Percentiles rank a stretch among this genome's conserved stretches.
phyloP scores from a whole-genome alignment of 805 yeast genomes.

The Saccharomycopsis fodiens region DNA sequence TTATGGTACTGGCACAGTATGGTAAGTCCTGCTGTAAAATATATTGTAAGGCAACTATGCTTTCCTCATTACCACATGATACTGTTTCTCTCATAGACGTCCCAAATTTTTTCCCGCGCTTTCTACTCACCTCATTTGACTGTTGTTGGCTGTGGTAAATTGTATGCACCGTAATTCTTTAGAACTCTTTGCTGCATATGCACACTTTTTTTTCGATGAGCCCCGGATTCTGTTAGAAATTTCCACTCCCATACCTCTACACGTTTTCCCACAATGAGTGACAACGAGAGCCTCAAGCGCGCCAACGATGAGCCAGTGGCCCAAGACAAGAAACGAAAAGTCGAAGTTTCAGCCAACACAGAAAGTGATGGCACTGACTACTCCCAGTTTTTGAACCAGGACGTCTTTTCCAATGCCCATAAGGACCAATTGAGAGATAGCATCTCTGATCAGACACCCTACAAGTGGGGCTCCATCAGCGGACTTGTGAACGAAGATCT shows the following conservation, averaged over 20 bases:
- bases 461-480: constrained; percentile 80
- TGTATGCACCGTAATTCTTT: too few relatives aligned
- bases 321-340: neutral
- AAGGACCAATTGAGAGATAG: constrained; percentile 32
- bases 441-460: constrained; percentile 62
- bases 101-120: too few relatives aligned
- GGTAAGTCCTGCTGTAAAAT: too few relatives aligned
- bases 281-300: neutral
- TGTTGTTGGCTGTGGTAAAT: too few relatives aligned
- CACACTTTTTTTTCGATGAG: too few relatives aligned
- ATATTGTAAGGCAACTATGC: too few relatives aligned
- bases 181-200: too few relatives aligned
- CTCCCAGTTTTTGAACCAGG: constrained; percentile 19
- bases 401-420: constrained; percentile 40
- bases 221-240: too few relatives aligned
- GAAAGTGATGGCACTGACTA: constrained; percentile 3
- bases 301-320: neutral
- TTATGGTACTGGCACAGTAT: too few relatives aligned
- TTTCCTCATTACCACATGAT: too few relatives aligned
- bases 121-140: too few relatives aligned
- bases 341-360: neutral
- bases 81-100: too few relatives aligned
- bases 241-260: neutral
- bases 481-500: constrained; percentile 70
- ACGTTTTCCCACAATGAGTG: neutral